phyloP scores from a whole-genome alignment of 2,329 filamentous ascomycete genomes.

The Alternaria postmessia region DNA sequence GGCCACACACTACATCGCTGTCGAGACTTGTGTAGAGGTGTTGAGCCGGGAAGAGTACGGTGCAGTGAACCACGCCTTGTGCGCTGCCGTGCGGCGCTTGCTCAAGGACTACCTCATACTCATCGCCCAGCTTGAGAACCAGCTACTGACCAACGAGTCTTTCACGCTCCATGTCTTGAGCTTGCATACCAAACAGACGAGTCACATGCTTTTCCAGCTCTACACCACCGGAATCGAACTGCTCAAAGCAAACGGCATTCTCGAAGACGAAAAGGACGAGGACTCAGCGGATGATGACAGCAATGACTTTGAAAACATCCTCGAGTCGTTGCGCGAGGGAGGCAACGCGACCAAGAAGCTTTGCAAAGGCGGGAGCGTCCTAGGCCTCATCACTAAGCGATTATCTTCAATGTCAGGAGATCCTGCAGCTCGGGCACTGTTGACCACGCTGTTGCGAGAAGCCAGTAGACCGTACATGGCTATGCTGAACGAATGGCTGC shows the following conservation, averaged over 20 bases:
- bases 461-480: constrained; percentile 94
- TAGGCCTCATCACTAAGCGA: constrained; percentile 84
- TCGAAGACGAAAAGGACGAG: constrained; percentile 75
- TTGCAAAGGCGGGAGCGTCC: constrained; percentile 95
- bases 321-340: constrained; percentile 87
- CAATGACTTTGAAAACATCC: constrained; percentile 89
- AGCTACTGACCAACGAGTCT: constrained; percentile 84
- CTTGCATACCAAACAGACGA: constrained; percentile 87
- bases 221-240: constrained; percentile 82
- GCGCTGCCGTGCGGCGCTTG: constrained; percentile 90
- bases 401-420: constrained; percentile 92
- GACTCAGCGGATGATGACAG: constrained; percentile 76
- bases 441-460: constrained; percentile 84
- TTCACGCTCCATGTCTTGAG: constrained; percentile 96
- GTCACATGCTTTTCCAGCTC: constrained; percentile 89
- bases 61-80: constrained; percentile 92
- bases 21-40: constrained; percentile 93
- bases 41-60: constrained; percentile 94
- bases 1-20: constrained; percentile 89
- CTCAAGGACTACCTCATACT: constrained; percentile 93
- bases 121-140: constrained; percentile 91
- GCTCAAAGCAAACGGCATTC: constrained; percentile 82
- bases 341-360: constrained; percentile 89
- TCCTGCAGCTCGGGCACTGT: constrained; percentile 80
- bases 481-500: constrained; percentile 98